Evolutionary conservation across 345 rosid genomes (phyloP).

Genomic region (Cardamine resedifolia): DNA sequence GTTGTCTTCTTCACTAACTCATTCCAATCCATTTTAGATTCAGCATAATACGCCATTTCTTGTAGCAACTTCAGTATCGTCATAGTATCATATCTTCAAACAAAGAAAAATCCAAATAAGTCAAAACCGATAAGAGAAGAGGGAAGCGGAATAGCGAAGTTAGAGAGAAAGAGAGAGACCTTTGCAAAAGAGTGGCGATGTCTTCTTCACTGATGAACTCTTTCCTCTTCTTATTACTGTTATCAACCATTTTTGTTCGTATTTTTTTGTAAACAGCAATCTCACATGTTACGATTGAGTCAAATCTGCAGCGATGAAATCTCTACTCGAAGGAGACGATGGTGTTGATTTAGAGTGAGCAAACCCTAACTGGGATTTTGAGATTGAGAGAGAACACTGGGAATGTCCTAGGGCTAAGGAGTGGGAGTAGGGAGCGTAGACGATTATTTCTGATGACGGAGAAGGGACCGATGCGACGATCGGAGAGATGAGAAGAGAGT

Average conservation of each 20-base stretch:
- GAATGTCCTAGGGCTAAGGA: neutral
- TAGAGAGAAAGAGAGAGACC: conserved; percentile 41
- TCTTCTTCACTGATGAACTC: conserved; percentile 64
- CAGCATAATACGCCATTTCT: conserved; percentile 55
- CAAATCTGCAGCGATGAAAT: conserved; percentile 7
- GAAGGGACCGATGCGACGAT: conserved; percentile 9
- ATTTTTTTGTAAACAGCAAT: conserved; percentile 11
- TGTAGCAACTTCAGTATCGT: conserved; percentile 58
- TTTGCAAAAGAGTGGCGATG: conserved; percentile 62
- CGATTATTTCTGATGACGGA: neutral
- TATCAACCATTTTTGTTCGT: conserved; percentile 47
- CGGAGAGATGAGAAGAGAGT: conserved; percentile 6
- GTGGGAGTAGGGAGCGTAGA: neutral
- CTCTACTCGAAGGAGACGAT: neutral
- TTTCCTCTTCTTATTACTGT: conserved; percentile 49
- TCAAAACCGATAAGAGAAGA: neutral
- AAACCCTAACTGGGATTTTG: conserved; percentile 46
- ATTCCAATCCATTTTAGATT: conserved; percentile 60
- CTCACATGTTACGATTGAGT: conserved; percentile 36
- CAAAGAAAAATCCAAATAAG: neutral
- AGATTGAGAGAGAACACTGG: conserved; percentile 19
- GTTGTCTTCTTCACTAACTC: conserved; percentile 59
- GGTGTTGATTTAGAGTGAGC: neutral
- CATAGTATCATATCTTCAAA: conserved; percentile 53
- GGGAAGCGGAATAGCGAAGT: neutral